Percentiles rank a stretch among this genome's conserved stretches.
These are phyloP conservation scores for Warburgia ugandensis DNA, from an alignment of 164 flowering plant species.

Conservation along the genomic window DNA sequence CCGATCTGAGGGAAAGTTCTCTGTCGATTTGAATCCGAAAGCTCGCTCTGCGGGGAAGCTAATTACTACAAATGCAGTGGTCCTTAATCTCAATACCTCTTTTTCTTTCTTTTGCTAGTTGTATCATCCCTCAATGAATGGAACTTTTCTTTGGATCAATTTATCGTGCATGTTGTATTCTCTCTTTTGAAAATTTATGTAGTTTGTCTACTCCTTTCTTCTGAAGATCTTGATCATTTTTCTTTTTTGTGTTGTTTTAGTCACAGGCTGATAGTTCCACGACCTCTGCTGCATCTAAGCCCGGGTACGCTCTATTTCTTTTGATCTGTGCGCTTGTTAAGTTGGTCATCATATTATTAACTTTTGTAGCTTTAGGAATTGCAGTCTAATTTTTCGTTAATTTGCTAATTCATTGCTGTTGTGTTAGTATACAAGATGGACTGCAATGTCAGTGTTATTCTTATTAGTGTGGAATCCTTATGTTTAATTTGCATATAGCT, in stretches of 20 bases:
- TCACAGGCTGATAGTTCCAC: conserved; percentile 29
- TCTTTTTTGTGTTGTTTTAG: conserved; percentile 20
- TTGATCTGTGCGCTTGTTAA: too few species aligned
- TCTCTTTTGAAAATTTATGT: background rate
- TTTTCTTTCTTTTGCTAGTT: background rate
- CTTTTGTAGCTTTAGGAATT: too few species aligned
- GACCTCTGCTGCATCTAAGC: conserved; percentile 31
- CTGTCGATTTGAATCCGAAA: conserved; percentile 11
- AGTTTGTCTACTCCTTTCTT: background rate
- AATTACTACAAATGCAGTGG: conserved; percentile 51
- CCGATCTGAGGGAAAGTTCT: conserved; percentile 34
- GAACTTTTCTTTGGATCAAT: too few species aligned
- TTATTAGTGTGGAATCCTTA: too few species aligned
- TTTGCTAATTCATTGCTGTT: too few species aligned
- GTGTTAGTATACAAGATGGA: too few species aligned
- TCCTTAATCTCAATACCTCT: conserved; percentile 25
- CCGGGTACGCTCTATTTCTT: conserved; percentile 34
- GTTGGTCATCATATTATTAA: too few species aligned
- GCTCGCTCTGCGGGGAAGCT: conserved; percentile 21
- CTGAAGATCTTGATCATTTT: background rate
- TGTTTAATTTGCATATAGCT: too few species aligned
- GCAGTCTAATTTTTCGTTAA: too few species aligned
- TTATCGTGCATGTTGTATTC: too few species aligned
- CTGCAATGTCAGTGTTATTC: too few species aligned
- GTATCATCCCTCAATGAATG: too few species aligned